Evolutionary conservation across 1,284 basidiomycete genomes (phyloP), one percentile per base, ranked within the genome.

Genomic region (Sutorius eximius): DNA sequence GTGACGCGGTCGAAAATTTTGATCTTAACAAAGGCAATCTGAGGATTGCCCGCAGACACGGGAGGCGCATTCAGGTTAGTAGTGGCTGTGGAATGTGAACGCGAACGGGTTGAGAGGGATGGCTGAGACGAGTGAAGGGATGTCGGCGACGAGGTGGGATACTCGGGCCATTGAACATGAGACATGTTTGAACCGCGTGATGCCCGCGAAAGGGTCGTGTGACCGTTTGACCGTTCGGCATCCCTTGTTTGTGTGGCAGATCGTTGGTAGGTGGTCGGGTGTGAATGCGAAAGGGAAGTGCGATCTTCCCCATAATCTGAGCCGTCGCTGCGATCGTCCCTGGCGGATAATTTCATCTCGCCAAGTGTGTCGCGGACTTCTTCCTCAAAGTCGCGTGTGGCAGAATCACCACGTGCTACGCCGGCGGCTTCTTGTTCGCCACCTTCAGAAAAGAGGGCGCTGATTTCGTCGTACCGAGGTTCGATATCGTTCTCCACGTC

Each of bases 1-100:
- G 93, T 89, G 56, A 89, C 81, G 32, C 89, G 82, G 71, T 97
- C 90, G 68, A 96, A 97, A 52, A 99, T 93, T 77, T 99, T 99
- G 76, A 99, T 97, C 77, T 98, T 98, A 63, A 98, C 82, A 73
- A 95, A 96, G 36, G 93, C 85, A 36, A 91, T 85, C 63, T 90
- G 87, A 15, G 85, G 82, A 61, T 88, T 89, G 51, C 78, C 81
- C 16, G 83, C 82, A 42, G 87, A 91, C 64, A 90, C 87, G n/a
- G 84, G 77, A 10, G 87, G 89, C 20, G 77, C 83, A 61, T 81
- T 87, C 57, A 80, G 64, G 59, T 78, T 85, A 47, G 70, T 68
- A 8, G 77, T 73, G 8, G 80, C 79, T 24, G 72, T 75, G 30
- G 82, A 84, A 15, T 80, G 78, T 12, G 86, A 82, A 24, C 79